A percentile compares a stretch with the other conserved stretches of the same genome.
These are phyloP conservation scores for Leishmania braziliensis DNA, from an alignment of 208 protist genomes.

Conservation along the genomic window DNA sequence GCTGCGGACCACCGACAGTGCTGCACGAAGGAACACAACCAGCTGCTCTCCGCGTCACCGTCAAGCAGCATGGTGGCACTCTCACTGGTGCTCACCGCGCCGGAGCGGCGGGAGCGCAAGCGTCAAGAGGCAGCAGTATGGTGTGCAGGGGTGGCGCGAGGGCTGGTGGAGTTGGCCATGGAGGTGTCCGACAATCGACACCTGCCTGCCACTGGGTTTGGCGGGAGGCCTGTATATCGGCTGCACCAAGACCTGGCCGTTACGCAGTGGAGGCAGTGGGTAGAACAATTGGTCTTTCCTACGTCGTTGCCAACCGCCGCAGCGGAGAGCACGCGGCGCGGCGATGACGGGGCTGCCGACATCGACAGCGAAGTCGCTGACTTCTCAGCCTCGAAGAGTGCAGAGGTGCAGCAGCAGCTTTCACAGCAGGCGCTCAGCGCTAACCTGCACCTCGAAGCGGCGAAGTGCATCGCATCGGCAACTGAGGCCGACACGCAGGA, in stretches of 20 bases:
- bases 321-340: conserved; percentile 6
- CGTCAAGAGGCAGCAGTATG: conserved; percentile 24
- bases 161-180: conserved; percentile 67
- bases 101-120: neutral
- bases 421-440: neutral
- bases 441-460: conserved; percentile 13
- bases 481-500: conserved; percentile 8
- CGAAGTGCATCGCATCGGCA: conserved; percentile 4
- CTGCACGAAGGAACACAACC: conserved; percentile 16
- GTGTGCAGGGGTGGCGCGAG: conserved; percentile 46
- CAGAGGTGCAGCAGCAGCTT: neutral
- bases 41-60: neutral
- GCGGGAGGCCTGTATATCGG: conserved; percentile 49
- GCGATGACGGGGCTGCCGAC: conserved; percentile 10
- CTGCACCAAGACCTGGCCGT: conserved; percentile 65
- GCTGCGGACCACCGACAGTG: conserved; percentile 19
- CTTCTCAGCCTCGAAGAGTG: neutral
- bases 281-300: conserved; percentile 58
- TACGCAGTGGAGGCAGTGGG: conserved; percentile 69
- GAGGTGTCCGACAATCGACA: conserved; percentile 78
- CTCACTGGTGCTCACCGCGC: neutral
- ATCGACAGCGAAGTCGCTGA: neutral
- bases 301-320: neutral
- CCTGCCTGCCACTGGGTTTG: conserved; percentile 35
- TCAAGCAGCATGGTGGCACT: neutral